Conservation (phyloP, 1,139 yeast species). For the Kurtzmaniella quercitrusa region DNA sequence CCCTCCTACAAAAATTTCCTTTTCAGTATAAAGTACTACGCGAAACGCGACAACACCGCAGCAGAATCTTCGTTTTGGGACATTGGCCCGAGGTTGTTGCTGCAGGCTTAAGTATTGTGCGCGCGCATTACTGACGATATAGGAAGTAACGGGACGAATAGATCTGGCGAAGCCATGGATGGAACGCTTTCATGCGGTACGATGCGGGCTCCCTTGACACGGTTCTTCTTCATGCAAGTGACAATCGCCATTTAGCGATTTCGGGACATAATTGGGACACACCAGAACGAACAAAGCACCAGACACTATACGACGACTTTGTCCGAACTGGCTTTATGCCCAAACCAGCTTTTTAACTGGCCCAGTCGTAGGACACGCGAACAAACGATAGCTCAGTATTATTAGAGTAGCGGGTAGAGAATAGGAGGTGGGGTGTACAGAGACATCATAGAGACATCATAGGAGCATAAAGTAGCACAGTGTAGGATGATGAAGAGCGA, state of each 20-base stretch:
- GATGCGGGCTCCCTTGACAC: not conserved
- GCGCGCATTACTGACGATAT: not conserved
- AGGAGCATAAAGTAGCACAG: too few species aligned
- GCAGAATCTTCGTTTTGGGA: not conserved
- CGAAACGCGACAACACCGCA: not conserved
- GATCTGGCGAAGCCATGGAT: not conserved
- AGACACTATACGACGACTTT: too few species aligned
- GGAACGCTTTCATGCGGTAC: not conserved
- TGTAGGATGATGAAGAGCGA: too few species aligned
- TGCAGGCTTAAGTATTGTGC: not conserved
- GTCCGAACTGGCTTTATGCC: too few species aligned
- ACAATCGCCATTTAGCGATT: not conserved
- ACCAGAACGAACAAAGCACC: too few species aligned
- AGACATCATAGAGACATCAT: too few species aligned
- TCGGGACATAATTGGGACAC: not conserved
- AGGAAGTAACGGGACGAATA: not conserved
- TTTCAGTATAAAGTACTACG: constrained; percentile 1
- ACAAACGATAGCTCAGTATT: too few species aligned
- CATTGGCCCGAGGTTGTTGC: not conserved
- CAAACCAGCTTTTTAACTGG: too few species aligned
- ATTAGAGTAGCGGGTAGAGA: too few species aligned
- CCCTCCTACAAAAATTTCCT: not conserved
- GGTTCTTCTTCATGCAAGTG: not conserved
- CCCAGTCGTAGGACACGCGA: too few species aligned
- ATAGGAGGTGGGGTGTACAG: too few species aligned